A percentile compares a stretch with the other conserved stretches of the same genome.
phyloP scores from a whole-genome alignment of 441 rosid species.

The Pelargonium citronellum region DNA sequence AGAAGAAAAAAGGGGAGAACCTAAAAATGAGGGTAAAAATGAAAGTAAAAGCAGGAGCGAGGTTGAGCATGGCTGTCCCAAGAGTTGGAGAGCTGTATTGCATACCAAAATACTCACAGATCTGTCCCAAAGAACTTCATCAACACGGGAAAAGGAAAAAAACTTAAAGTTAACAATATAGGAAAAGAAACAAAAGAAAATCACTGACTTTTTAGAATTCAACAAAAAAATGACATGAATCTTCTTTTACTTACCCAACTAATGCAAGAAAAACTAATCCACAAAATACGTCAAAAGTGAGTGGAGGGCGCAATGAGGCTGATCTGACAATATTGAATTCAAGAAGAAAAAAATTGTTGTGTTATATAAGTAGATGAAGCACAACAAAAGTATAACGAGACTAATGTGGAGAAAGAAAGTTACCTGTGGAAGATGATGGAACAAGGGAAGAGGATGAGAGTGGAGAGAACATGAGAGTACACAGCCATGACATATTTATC shows the following conservation, averaged over 20 bases:
- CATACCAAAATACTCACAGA: slow-evolving; percentile 36
- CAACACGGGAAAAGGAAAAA: not conserved
- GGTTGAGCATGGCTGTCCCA: slow-evolving; percentile 42
- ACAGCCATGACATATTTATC: slow-evolving; percentile 33
- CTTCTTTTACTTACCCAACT: slow-evolving; percentile 16
- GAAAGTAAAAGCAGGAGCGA: slow-evolving; percentile 49
- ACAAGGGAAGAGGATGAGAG: slow-evolving; percentile 32
- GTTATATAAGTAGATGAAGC: not conserved
- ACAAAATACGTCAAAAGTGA: not conserved
- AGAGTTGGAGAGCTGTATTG: slow-evolving; percentile 49
- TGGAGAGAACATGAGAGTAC: slow-evolving; percentile 30
- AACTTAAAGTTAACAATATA: not conserved
- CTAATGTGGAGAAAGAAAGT: not conserved
- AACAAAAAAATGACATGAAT: not conserved
- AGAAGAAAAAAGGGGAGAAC: slow-evolving; percentile 21
- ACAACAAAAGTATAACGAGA: not conserved
- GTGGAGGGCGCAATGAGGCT: not conserved
- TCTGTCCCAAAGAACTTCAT: slow-evolving; percentile 19
- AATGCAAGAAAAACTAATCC: not conserved
- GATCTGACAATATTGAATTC: not conserved
- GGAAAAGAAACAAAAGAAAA: not conserved
- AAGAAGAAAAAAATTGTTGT: not conserved
- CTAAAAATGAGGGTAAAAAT: slow-evolving; percentile 47
- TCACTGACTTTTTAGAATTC: not conserved
- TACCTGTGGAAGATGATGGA: slow-evolving; percentile 18